Percentiles rank a stretch among this genome's conserved stretches.
These are phyloP conservation scores for Phanerodontia chrysosporium DNA, from an alignment of 768 basidiomycete genomes.

Conservation along the genomic window DNA sequence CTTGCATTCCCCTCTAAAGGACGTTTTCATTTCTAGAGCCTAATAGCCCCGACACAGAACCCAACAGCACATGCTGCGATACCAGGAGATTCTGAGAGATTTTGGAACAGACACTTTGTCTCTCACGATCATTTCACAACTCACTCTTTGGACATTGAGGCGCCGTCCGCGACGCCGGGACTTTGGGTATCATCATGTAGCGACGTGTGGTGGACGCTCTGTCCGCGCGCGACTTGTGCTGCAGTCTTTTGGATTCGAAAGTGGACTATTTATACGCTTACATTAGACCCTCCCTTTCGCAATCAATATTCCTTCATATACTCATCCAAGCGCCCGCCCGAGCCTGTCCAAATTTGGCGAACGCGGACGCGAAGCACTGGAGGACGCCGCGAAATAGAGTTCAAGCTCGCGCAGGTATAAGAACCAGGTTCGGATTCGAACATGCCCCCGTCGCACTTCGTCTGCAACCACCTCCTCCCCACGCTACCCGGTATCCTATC, in stretches of 20 bases:
- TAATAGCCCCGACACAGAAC: slow-evolving; percentile 1
- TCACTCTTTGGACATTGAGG: slow-evolving; percentile 14
- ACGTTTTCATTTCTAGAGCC: neutral
- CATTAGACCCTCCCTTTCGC: neutral
- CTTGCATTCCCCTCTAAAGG: slow-evolving; percentile 37
- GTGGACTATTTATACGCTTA: slow-evolving; percentile 1
- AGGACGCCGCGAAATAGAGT: slow-evolving; percentile 15
- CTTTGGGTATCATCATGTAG: neutral
- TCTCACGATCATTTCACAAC: slow-evolving; percentile 12
- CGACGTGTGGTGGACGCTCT: neutral
- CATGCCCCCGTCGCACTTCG: slow-evolving; percentile 17
- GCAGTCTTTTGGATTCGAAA: slow-evolving; percentile 1
- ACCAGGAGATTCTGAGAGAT: neutral
- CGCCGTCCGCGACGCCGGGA: neutral
- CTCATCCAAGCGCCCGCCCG: too few species aligned
- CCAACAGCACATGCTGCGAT: neutral
- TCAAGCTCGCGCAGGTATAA: slow-evolving; percentile 20
- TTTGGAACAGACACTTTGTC: slow-evolving; percentile 10
- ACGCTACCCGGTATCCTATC: slow-evolving; percentile 15
- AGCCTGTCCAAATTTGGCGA: neutral
- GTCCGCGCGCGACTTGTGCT: neutral
- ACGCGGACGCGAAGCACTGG: neutral
- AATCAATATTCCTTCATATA: neutral
- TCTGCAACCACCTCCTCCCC: slow-evolving; percentile 16
- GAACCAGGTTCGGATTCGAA: slow-evolving; percentile 8